Percentiles rank a stretch among this genome's conserved stretches.
phyloP scores from a whole-genome alignment of 2,329 filamentous ascomycete genomes.

The Fusarium xyrophilum region DNA sequence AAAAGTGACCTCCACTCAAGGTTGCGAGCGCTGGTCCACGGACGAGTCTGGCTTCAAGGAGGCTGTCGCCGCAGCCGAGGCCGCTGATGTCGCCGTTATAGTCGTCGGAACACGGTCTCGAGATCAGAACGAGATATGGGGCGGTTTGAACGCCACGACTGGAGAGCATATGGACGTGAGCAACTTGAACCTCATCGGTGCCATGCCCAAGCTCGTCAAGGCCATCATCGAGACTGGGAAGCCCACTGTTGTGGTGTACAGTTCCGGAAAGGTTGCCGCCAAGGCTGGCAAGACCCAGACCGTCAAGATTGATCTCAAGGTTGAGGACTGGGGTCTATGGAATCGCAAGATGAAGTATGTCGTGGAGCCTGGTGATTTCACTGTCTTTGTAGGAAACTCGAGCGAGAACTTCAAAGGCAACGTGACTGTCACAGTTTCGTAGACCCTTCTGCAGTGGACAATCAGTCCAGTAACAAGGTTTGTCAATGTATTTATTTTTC shows the following conservation, averaged over 20 bases:
- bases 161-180: constrained; percentile 75
- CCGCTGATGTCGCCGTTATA: constrained; percentile 74
- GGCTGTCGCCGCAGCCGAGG: constrained; percentile 69
- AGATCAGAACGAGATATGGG: constrained; percentile 75
- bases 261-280: constrained; percentile 70
- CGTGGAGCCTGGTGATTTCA: constrained; percentile 74
- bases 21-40: constrained; percentile 75
- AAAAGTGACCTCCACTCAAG: constrained; percentile 70
- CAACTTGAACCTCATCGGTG: constrained; percentile 71
- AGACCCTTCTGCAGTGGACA: neutral
- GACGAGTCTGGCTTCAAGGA: constrained; percentile 72
- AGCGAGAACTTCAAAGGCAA: constrained; percentile 64
- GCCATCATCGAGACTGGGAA: constrained; percentile 72
- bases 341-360: constrained; percentile 73
- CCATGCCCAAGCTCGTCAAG: constrained; percentile 70
- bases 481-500: neutral
- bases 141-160: constrained; percentile 74
- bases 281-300: constrained; percentile 65
- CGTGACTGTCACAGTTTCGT: constrained; percentile 60
- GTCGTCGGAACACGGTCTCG: constrained; percentile 78
- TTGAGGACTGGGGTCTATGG: constrained; percentile 64
- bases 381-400: constrained; percentile 65
- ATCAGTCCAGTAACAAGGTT: neutral
- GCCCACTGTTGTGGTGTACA: constrained; percentile 72
- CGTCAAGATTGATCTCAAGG: constrained; percentile 58